Base-by-base conservation (phyloP, 1,284 basidiomycete species). In the Ganoderma lingzhi region DNA sequence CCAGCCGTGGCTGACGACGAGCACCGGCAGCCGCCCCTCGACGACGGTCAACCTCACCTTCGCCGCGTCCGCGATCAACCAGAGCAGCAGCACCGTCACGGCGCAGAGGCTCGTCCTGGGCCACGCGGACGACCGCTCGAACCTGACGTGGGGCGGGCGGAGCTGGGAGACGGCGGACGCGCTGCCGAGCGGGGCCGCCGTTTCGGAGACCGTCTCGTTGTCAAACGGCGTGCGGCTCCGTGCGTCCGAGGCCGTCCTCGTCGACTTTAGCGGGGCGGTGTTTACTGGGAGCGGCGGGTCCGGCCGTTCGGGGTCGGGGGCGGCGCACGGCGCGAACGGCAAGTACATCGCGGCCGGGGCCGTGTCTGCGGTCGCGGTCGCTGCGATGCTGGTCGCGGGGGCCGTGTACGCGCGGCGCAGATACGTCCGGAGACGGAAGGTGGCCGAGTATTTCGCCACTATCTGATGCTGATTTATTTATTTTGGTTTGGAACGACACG, bases 61-160 rank as follows among this genome's bases (percentile, higher is more conserved):
- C 70, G 76, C 74, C 35, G 79, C 74, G 6, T 32, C 41, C 41
- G 66, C 70, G n/a, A 35, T 19, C 42, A 30, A 56, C 4, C 59
- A 59, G 63, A 44, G 6, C 19, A 44, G 6, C 19, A 37, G 89
- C 87, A 77, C 77, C 84, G 45, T 77, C 88, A 28, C 73, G 74
- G 12, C 84, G 55, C 51, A 39, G 62, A 51, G 73, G 63, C 67
- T 78, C 39, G 67, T 72, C 42, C 73, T 79, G 51, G 86, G 88
- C 41, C 84, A 87, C 72, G 88, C 89, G 19, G 87, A 90, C 72
- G 88, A 88, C 71, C 83, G 81, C 1, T 79, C 81, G 55, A 87
- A 87, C 42, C 65, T 91, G 65, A 88, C 83, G 0, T 91, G 89
- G 89, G 90, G 85, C 63, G 90, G 90, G 2, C 88, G 90, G 77